Evolutionary conservation across 1,284 basidiomycete genomes (phyloP), one percentile per base, ranked within the genome.

Genomic region (Leccinum ponderosum): DNA sequence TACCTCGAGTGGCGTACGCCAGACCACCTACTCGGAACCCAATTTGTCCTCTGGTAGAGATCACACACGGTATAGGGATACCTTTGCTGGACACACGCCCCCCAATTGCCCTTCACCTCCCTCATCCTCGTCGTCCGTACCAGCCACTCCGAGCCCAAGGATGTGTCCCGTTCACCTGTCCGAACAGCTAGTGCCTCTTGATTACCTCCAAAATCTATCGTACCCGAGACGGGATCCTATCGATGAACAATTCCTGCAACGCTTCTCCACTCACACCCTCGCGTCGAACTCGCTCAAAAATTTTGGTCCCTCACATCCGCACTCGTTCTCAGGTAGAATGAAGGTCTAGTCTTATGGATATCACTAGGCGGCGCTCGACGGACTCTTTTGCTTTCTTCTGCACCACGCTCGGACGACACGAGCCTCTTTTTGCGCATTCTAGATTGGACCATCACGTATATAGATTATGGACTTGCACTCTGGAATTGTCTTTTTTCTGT

Each of bases 231-330:
- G 86, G 39, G 80, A 87, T 64, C 86, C 86, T 51, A 77, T 77
- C 5, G 86, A 87, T 66, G 83, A 86, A 64, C 81, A 83, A 63
- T 74, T 86, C 56, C 70, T 87, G 47, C 82, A 83, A 64, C 82
- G 82, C 29, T 84, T 87, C 57, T 73, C 73, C 20, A 72, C 70
- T 3, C 72, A 71, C 22, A 59, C 71, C 0, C 61, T 73, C 47
- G 54, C 68, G 6, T 66, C 64, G 48, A 59, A 67, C 15, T 50
- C 62, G 25, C 63, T 69, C 53, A 75, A 73, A 39, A n/a, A 56
- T n/a, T 29, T 59, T 4, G 59, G 27, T 2, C 62, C 67, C 54
- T 55, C 68, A 2, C 68, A 56, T 33, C n/a, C 70, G 0, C 70
- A 60, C n/a, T 66, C 69, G 33, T 69, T 70, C 68, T 73, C 69